These are phyloP conservation scores for Pleoardoris graminearum DNA, from an alignment of 2,329 filamentous ascomycete genomes.

Conservation along the genomic window DNA sequence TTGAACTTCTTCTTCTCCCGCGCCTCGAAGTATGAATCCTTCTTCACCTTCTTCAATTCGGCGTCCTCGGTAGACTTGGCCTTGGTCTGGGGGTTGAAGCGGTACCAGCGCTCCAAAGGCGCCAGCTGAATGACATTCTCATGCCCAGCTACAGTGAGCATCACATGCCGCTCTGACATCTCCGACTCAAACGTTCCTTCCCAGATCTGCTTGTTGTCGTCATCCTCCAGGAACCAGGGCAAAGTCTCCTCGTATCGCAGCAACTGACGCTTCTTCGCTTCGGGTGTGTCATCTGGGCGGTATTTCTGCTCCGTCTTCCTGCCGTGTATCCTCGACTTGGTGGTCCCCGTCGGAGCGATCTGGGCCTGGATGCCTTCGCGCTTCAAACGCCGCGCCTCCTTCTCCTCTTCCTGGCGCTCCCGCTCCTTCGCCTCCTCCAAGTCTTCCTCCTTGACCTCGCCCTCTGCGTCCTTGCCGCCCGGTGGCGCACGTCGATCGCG, in stretches of 20 bases:
- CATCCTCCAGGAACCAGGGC: slow-evolving; percentile 96
- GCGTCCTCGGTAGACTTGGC: slow-evolving; percentile 82
- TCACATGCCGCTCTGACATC: slow-evolving; percentile 77
- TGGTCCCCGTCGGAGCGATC: slow-evolving; percentile 80
- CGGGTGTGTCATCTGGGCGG: slow-evolving; percentile 72
- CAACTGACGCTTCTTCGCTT: slow-evolving; percentile 69
- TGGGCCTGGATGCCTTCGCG: slow-evolving; percentile 86
- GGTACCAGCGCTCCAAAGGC: slow-evolving; percentile 95
- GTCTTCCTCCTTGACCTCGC: slow-evolving; percentile 66
- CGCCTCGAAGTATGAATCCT: slow-evolving; percentile 70
- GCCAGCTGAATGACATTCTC: slow-evolving; percentile 72
- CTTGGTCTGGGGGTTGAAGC: slow-evolving; percentile 74
- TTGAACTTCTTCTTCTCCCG: slow-evolving; percentile 28
- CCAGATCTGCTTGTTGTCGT: slow-evolving; percentile 93
- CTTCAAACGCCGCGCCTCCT: slow-evolving; percentile 82
- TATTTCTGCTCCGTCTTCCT: slow-evolving; percentile 89
- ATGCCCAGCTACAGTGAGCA: slow-evolving; percentile 66
- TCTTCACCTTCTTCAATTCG: slow-evolving; percentile 81
- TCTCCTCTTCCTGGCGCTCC: slow-evolving; percentile 59
- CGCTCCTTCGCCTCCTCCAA: slow-evolving; percentile 67
- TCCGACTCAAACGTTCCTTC: slow-evolving; percentile 88
- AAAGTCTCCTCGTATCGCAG: slow-evolving; percentile 89
- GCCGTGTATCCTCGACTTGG: slow-evolving; percentile 66
- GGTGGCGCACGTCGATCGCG: slow-evolving; percentile 74
- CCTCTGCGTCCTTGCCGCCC: slow-evolving; percentile 47